These are phyloP conservation scores for Kurtzmaniella cleridarum DNA, from an alignment of 805 yeast genomes.

Conservation along the genomic window DNA sequence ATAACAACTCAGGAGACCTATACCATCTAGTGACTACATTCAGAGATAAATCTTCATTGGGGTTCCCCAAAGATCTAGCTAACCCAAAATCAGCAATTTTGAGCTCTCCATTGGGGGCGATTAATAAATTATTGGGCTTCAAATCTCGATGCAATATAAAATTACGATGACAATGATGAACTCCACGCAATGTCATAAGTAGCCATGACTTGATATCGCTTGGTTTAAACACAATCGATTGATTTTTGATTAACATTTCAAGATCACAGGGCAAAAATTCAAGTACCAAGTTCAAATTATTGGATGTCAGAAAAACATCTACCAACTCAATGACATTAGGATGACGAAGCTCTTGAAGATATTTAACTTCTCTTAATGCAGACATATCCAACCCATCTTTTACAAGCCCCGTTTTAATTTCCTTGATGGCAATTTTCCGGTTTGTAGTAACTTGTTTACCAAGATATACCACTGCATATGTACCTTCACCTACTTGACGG, in stretches of 20 bases:
- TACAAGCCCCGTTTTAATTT: conserved; percentile 89
- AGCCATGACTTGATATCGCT: conserved; percentile 93
- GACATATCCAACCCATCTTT: conserved; percentile 98
- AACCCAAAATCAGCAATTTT: conserved; percentile 97
- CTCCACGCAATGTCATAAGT: conserved; percentile 88
- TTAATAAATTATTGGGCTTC: conserved; percentile 84
- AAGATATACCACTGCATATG: conserved; percentile 92
- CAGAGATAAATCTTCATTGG: conserved; percentile 73
- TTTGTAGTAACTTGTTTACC: conserved; percentile 58
- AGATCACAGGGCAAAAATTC: conserved; percentile 86
- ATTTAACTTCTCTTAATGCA: conserved; percentile 66
- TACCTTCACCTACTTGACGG: conserved; percentile 96
- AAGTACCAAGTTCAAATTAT: conserved; percentile 74
- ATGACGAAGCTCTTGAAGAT: conserved; percentile 27
- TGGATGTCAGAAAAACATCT: conserved; percentile 73
- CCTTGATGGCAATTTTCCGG: conserved; percentile 82
- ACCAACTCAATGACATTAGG: conserved; percentile 79
- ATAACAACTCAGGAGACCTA: conserved; percentile 63
- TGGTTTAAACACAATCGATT: conserved; percentile 66
- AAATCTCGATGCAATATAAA: conserved; percentile 87
- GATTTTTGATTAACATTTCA: conserved; percentile 83
- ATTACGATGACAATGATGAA: conserved; percentile 92
- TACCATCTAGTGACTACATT: conserved; percentile 98
- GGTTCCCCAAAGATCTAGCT: conserved; percentile 76
- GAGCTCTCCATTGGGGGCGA: conserved; percentile 82